Evolutionary conservation across 2,329 filamentous ascomycete genomes (phyloP).

Genomic region (Cercospora canescens): DNA sequence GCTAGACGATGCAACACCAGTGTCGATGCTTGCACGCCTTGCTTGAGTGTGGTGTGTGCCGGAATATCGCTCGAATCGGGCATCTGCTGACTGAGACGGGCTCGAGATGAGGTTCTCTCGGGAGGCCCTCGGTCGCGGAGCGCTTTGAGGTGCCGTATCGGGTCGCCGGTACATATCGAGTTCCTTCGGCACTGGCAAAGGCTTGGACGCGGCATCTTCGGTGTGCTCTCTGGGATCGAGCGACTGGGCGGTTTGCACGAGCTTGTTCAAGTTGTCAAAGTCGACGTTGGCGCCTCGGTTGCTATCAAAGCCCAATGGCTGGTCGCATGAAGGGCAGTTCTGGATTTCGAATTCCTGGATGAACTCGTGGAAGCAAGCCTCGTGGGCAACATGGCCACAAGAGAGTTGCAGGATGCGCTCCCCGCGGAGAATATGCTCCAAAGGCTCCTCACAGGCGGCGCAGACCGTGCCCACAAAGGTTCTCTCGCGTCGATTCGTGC

Average conservation of each 20-base stretch:
- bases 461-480: conserved; percentile 96
- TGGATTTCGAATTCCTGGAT: conserved; percentile 93
- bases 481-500: conserved; percentile 68
- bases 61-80: conserved; percentile 27
- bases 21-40: conserved; percentile 77
- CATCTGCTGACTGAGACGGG: conserved; percentile 15
- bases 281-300: conserved; percentile 85
- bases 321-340: conserved; percentile 91
- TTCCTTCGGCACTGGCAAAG: conserved; percentile 61
- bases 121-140: conserved; percentile 17
- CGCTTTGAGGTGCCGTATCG: conserved; percentile 6
- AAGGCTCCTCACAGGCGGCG: conserved; percentile 91
- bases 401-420: conserved; percentile 95
- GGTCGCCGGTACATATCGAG: conserved; percentile 25
- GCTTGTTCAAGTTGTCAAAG: conserved; percentile 84
- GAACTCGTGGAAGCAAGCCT: conserved; percentile 98
- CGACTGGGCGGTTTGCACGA: conserved; percentile 76
- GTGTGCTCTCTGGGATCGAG: conserved; percentile 38
- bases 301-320: conserved; percentile 86
- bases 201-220: conserved; percentile 39
- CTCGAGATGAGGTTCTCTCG: conserved; percentile 31
- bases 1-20: conserved; percentile 69
- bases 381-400: conserved; percentile 94
- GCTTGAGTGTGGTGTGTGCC: conserved; percentile 54
- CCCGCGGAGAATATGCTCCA: conserved; percentile 91